Evolutionary conservation across 768 basidiomycete species (phyloP), one percentile per base, ranked within the genome.

Genomic region (Boletus edulis): DNA sequence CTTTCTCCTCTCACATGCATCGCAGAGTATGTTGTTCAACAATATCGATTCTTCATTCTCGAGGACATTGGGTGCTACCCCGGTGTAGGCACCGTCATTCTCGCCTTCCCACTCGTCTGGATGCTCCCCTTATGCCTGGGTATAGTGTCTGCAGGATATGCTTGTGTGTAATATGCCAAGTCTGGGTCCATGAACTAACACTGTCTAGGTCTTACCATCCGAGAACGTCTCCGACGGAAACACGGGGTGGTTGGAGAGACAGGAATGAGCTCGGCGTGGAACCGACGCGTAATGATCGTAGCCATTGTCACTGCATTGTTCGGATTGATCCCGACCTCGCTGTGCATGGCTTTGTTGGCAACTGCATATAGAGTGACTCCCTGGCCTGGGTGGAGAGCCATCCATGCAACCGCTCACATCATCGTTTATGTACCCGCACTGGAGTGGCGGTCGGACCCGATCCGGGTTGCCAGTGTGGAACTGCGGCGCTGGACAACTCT

Each of bases 21-120:
- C n/a, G 8, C 51, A 63, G 81, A 79, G 51, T 78, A 76, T 43
- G 58, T 82, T 39, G 78, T 81, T 0, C 79, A 80, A 67, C 78
- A 75, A 31, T 77, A 80, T 61, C 76, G 81, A 9, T 83, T 73
- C 61, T 73, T 78, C 55, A 76, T 83, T 47, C 64, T 73, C n/a
- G 73, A 81, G 62, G 73, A 74, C 52, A 64, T 77, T 31, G 81
- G 82, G 5, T 83, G 83, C 61, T 52, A 60, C 38, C 66, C 75
- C 0, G 70, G 68, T 5, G 51, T 71, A 2, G 75, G 66, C 60
- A 70, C 64, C n/a, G 68, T 76, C 8, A 52, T 65, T 10, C 62
- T 68, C 5, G 55, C 76, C 0, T 75, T 76, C 48, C 65, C 76
- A 15, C 62, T 86, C 22, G 75, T 78, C 27, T 76, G 64, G 60